Conservation (phyloP, 2,329 filamentous ascomycete genomes). For the Truncatella angustata region DNA sequence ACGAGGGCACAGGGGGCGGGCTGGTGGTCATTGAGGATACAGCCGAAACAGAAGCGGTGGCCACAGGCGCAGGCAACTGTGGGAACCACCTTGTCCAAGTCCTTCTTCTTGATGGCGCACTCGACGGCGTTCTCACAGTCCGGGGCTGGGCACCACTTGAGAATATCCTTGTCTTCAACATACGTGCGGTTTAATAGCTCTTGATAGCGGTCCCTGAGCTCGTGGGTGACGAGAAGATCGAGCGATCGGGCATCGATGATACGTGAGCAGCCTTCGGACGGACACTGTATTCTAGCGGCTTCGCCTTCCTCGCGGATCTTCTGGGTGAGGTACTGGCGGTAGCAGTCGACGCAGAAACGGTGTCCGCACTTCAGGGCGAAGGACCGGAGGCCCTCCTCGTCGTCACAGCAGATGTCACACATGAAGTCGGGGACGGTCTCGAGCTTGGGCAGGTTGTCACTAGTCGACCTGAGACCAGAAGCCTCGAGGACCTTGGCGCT, state of each 20-base stretch:
- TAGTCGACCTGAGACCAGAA: slow-evolving; percentile 72
- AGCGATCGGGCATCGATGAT: slow-evolving; percentile 91
- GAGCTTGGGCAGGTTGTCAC: slow-evolving; percentile 63
- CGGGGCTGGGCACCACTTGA: slow-evolving; percentile 98
- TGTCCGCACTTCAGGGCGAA: slow-evolving; percentile 96
- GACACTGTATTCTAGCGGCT: slow-evolving; percentile 91
- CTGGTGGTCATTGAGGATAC: slow-evolving; percentile 84
- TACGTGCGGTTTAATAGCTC: slow-evolving; percentile 89
- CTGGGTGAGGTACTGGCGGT: slow-evolving; percentile 83
- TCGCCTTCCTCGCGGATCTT: slow-evolving; percentile 97
- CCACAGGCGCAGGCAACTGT: slow-evolving; percentile 85
- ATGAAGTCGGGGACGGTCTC: slow-evolving; percentile 73
- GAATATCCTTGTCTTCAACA: slow-evolving; percentile 91
- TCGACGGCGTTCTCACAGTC: slow-evolving; percentile 93
- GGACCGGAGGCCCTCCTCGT: slow-evolving; percentile 70
- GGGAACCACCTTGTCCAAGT: slow-evolving; percentile 80
- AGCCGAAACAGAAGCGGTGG: slow-evolving; percentile 93
- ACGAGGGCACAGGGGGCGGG: slow-evolving; percentile 89
- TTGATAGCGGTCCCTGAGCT: slow-evolving; percentile 67
- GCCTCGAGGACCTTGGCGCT: slow-evolving; percentile 77
- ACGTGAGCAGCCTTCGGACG: slow-evolving; percentile 79
- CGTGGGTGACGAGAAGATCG: slow-evolving; percentile 66
- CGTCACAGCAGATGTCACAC: slow-evolving; percentile 96
- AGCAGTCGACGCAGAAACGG: slow-evolving; percentile 90
- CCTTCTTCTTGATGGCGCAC: slow-evolving; percentile 83